phyloP scores from a whole-genome alignment of 2,329 filamentous ascomycete species.

The Penicillium vulpinum region DNA sequence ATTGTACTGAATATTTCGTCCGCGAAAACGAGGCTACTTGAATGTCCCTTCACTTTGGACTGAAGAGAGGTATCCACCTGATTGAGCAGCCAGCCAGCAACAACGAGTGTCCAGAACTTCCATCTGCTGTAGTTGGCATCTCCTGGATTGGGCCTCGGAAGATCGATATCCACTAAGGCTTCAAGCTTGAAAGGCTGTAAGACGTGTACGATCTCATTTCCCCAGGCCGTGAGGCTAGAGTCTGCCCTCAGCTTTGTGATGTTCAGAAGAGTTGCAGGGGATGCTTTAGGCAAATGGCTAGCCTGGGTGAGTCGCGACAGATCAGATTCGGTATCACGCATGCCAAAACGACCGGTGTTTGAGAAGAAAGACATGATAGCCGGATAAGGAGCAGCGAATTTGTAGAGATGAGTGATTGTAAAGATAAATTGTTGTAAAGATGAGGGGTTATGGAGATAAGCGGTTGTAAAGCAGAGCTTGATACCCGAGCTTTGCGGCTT shows the following conservation, averaged over 20 bases:
- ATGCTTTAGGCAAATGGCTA: background rate
- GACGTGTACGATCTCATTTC: background rate
- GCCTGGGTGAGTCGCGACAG: background rate
- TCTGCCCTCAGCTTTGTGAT: background rate
- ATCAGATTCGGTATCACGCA: no score
- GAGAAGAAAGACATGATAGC: background rate
- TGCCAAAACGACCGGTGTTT: background rate
- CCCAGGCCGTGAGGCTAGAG: background rate
- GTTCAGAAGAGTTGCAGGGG: background rate
- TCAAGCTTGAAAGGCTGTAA: background rate
- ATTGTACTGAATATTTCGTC: background rate
- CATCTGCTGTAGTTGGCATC: background rate
- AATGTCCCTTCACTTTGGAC: background rate
- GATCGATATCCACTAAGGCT: background rate
- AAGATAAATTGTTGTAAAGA: no score
- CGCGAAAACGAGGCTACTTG: background rate
- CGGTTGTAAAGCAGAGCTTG: no score
- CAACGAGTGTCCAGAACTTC: conserved; percentile 1
- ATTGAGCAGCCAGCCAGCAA: background rate
- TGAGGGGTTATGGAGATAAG: no score
- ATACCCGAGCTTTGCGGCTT: background rate
- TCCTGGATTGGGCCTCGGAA: background rate
- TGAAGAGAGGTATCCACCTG: background rate
- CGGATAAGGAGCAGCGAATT: no score
- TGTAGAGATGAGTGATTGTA: background rate